A percentile compares a stretch with the other conserved stretches of the same genome.
Conservation (phyloP, 2,329 filamentous ascomycete genomes). For the Colletotrichum aenigma region DNA sequence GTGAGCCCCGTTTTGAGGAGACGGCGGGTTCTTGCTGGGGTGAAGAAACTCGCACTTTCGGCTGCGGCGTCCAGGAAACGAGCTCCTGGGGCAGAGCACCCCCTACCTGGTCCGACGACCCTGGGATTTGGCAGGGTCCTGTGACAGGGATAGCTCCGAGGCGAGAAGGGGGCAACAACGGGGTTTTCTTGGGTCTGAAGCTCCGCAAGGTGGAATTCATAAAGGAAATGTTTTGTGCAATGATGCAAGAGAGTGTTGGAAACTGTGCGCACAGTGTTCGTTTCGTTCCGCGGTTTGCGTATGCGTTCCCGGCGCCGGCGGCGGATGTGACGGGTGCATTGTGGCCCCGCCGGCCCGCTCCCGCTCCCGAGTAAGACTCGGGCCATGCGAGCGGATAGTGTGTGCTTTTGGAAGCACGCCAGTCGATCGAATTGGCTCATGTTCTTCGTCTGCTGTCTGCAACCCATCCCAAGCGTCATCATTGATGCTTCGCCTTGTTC, state of each 20-base stretch:
- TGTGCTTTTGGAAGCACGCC: neutral
- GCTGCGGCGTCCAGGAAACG: neutral
- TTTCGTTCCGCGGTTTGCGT: neutral
- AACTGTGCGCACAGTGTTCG: neutral
- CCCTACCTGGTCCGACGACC: neutral
- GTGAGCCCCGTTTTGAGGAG: conserved; percentile 5
- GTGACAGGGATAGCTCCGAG: neutral
- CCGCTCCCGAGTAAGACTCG: neutral
- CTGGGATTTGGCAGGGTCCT: neutral
- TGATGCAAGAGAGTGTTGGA: neutral
- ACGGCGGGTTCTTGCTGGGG: neutral
- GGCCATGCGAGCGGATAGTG: neutral
- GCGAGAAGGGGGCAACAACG: neutral
- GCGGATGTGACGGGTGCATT: neutral
- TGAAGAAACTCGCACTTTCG: neutral
- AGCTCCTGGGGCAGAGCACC: neutral
- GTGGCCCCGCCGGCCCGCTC: neutral
- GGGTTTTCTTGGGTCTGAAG: neutral
- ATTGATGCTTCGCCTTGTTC: no score
- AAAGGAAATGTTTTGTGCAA: neutral
- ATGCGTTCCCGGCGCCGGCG: neutral
- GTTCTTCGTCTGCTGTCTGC: neutral
- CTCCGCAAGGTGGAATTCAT: neutral
- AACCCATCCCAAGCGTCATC: neutral
- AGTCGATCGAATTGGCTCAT: neutral